Evolutionary conservation across 768 basidiomycete genomes (phyloP).

Genomic region (Russula lepida): DNA sequence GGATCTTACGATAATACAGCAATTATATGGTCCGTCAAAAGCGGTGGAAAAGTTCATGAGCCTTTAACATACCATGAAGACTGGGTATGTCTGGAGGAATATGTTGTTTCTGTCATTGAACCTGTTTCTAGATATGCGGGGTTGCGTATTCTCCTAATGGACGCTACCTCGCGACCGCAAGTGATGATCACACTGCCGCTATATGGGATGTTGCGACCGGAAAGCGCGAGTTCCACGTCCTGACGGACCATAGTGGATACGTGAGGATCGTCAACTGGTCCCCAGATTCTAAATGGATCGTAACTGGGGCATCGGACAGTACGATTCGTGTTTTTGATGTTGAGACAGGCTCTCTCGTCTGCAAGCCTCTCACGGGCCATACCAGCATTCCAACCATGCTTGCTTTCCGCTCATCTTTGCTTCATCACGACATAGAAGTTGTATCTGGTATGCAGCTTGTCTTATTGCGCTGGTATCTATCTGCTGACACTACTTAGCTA

Average conservation of each 20-base stretch:
- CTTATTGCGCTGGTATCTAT: not conserved
- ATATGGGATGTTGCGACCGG: constrained; percentile 41
- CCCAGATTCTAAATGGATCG: constrained; percentile 1
- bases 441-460: not conserved
- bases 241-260: not conserved
- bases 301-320: constrained; percentile 1
- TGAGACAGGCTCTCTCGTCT: constrained; percentile 4
- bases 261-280: constrained; percentile 11
- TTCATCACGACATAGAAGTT: not conserved
- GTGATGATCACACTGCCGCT: constrained; percentile 40
- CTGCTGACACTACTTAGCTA: not conserved
- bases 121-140: not conserved
- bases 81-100: not conserved
- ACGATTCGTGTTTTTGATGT: constrained; percentile 11
- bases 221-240: constrained; percentile 30
- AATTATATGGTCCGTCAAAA: constrained; percentile 13
- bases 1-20: constrained; percentile 6
- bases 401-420: not conserved
- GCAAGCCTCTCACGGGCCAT: constrained; percentile 3
- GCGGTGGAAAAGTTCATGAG: not conserved
- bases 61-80: not conserved
- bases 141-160: constrained; percentile 19
- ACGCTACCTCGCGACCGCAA: constrained; percentile 33
- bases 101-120: not conserved
- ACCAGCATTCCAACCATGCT: not conserved